These are phyloP conservation scores for Celoporthe dispersa DNA, from an alignment of 2,329 filamentous ascomycete genomes.

Conservation along the genomic window DNA sequence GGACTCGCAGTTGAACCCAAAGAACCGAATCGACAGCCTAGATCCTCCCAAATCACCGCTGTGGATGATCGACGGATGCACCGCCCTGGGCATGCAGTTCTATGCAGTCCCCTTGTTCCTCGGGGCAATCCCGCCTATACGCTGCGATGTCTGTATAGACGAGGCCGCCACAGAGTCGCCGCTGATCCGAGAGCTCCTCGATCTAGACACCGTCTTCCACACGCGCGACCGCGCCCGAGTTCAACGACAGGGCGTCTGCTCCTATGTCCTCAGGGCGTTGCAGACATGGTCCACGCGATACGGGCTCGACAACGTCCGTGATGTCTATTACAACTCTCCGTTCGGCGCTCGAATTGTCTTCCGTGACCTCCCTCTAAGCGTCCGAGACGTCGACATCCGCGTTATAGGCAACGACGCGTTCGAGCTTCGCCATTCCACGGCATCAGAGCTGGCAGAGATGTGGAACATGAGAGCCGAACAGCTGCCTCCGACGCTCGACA, in stretches of 20 bases:
- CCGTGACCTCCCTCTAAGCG: conserved; percentile 52
- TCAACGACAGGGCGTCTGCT: conserved; percentile 54
- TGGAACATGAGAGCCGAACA: conserved; percentile 47
- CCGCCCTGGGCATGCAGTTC: conserved; percentile 61
- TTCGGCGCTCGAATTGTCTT: conserved; percentile 64
- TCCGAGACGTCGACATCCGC: conserved; percentile 50
- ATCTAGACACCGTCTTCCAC: conserved; percentile 58
- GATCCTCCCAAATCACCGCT: conserved; percentile 47
- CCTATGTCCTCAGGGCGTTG: conserved; percentile 58
- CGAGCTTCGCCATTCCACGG: conserved; percentile 55
- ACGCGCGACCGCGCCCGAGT: conserved; percentile 55
- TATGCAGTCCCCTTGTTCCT: conserved; percentile 60
- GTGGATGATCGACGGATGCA: conserved; percentile 65
- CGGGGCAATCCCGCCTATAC: conserved; percentile 50
- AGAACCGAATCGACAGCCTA: conserved; percentile 64
- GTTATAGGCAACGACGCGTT: conserved; percentile 57
- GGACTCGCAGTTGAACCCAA: conserved; percentile 59
- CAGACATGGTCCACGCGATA: conserved; percentile 52
- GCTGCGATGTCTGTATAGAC: conserved; percentile 63
- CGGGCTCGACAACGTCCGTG: conserved; percentile 36
- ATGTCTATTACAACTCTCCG: conserved; percentile 51
- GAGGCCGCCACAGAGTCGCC: conserved; percentile 49
- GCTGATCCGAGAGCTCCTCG: conserved; percentile 50
- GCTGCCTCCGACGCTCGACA: conserved; percentile 53
- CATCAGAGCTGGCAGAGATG: conserved; percentile 44